A percentile compares a stretch with the other conserved stretches of the same genome.
phyloP scores from a whole-genome alignment of 2,329 filamentous ascomycete species.

The Tympanopsis confertula region DNA sequence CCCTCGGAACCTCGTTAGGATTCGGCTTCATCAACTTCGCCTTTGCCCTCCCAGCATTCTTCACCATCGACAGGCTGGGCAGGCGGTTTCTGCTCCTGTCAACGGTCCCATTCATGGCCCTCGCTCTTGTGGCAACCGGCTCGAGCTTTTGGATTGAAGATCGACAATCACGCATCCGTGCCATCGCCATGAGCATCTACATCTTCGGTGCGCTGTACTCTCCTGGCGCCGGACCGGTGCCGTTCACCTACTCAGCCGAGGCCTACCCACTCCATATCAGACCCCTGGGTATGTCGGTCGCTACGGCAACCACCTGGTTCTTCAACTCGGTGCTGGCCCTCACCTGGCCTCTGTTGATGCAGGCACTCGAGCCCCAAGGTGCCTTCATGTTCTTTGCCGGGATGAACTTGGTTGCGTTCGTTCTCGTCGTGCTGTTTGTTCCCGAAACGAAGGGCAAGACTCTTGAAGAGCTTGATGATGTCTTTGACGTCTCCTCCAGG shows the following conservation, averaged over 20 bases:
- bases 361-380: constrained; percentile 12
- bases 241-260: constrained; percentile 58
- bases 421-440: constrained; percentile 6
- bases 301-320: constrained; percentile 38
- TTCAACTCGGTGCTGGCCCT: constrained; percentile 22
- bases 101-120: constrained; percentile 55
- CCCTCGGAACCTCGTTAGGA: constrained; percentile 48
- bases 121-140: constrained; percentile 32
- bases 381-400: constrained; percentile 15
- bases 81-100: constrained; percentile 49
- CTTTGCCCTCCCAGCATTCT: constrained; percentile 50
- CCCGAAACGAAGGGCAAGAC: constrained; percentile 1
- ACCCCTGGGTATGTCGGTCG: constrained; percentile 47
- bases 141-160: constrained; percentile 29
- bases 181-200: constrained; percentile 35
- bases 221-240: constrained; percentile 50
- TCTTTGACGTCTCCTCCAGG: not conserved
- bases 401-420: constrained; percentile 15
- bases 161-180: constrained; percentile 24
- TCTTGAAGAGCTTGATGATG: not conserved
- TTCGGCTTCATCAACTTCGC: constrained; percentile 56
- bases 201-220: constrained; percentile 38
- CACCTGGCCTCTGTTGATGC: constrained; percentile 16
- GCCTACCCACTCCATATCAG: constrained; percentile 54
- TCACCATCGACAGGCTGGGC: constrained; percentile 59